Conservation (phyloP, 106 monocot genomes). For the Apostasia shenzhenica region DNA sequence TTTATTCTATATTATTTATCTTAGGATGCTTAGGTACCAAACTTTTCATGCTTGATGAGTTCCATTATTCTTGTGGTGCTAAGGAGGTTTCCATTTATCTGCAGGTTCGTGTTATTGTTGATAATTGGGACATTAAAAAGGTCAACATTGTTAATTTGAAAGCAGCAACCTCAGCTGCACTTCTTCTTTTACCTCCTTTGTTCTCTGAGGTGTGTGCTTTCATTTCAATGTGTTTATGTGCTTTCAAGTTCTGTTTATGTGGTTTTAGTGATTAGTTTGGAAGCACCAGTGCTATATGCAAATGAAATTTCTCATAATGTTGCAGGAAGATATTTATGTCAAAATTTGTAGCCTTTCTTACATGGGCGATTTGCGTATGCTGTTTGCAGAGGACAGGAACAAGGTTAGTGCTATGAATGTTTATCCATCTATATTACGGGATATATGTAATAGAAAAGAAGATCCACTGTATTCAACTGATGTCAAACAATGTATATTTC, state of each 20-base stretch:
- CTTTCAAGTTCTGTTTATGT: background rate
- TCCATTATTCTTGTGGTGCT: no score
- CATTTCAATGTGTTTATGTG: background rate
- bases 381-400: conserved; percentile 93
- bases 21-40: no score
- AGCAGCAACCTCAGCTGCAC: conserved; percentile 62
- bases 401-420: conserved; percentile 34
- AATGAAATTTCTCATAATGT: background rate
- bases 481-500: no score
- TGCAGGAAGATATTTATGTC: conserved; percentile 86
- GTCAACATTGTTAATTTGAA: conserved; percentile 80
- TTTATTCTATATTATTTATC: no score
- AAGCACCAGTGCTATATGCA: background rate
- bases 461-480: no score
- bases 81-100: background rate
- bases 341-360: conserved; percentile 92
- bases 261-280: background rate
- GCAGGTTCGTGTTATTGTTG: conserved; percentile 71
- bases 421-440: no score
- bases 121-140: conserved; percentile 76
- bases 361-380: conserved; percentile 92
- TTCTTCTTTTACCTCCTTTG: conserved; percentile 63
- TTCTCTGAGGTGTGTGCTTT: conserved; percentile 69
- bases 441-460: no score
- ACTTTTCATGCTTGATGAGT: no score